Base-by-base conservation (phyloP, 208 protist species). In the Trypanosoma melophagium region DNA sequence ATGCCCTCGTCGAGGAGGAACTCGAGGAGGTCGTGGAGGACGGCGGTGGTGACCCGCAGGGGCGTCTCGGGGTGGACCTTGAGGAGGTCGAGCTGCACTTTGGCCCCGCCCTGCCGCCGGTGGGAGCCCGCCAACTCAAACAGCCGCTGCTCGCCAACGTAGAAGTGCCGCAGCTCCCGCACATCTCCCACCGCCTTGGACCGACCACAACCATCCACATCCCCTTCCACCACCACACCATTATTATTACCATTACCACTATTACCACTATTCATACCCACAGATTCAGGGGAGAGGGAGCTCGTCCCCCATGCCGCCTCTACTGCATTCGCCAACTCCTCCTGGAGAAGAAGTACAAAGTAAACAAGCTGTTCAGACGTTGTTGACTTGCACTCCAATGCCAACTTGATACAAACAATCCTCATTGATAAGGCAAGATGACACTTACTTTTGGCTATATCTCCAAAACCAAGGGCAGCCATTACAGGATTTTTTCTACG, bases 61-160 rank as follows among this genome's bases (percentile, higher is more conserved):
- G 80, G 69, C 0, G 81, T 65, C 55, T 88, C 81, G 1, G 77
- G 54, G 71, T 92, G 77, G 7, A 90, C 83, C 73, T 90, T 89
- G 24, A 95, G 68, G 17, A 95, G 57, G 60, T 95, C 87, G n/a
- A 95, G 67, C 81, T 95, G 80, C 7, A 93, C 72, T 60, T 77
- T 89, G 45, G 80, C 84, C 31, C 90, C 90, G 56, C 90, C 90
- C 3, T 91, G 62, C 24, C 57, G 71, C 22, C 71, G 76, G 74
- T 90, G 92, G 13, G 77, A 62, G 0, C 79, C 81, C n/a, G 83
- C 84, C 21, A 89, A 47, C 51, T 86, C 79, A 71, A 92, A 89
- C 19, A 95, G 77, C 38, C 74, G 68, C 24, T 76, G 66, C 66
- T 90, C 87, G 19, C 62, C 72, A 24, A 95, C 47, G 55, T 74